A percentile compares a stretch with the other conserved stretches of the same genome.
Conservation (phyloP, 1,139 yeast species). For the Sugiyamaella paludigena region DNA sequence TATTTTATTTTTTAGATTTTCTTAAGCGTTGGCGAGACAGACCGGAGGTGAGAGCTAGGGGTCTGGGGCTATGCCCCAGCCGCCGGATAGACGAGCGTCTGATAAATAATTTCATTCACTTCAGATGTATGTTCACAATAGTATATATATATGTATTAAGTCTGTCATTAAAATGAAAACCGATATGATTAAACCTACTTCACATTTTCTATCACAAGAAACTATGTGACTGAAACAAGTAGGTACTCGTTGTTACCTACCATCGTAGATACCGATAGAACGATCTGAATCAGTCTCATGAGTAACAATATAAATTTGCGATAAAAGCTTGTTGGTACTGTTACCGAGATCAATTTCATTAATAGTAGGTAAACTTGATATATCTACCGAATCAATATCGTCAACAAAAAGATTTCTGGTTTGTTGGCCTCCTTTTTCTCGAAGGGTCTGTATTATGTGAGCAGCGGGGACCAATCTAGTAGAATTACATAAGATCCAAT, state of each 20-base stretch:
- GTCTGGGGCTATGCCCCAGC: too few relatives aligned
- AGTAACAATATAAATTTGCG: conserved; percentile 10
- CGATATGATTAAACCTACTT: too few relatives aligned
- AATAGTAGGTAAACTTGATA: conserved; percentile 7
- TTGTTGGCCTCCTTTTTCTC: background rate
- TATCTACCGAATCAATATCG: conserved; percentile 6
- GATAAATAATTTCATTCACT: too few relatives aligned
- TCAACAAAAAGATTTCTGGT: background rate
- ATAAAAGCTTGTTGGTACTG: background rate
- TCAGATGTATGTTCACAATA: too few relatives aligned
- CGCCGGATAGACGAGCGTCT: too few relatives aligned
- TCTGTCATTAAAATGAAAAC: too few relatives aligned
- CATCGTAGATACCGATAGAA: conserved; percentile 12
- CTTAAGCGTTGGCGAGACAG: too few relatives aligned
- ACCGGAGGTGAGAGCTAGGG: too few relatives aligned
- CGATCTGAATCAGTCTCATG: background rate
- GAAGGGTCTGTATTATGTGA: background rate
- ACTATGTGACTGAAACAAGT: background rate
- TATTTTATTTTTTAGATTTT: background rate
- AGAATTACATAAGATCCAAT: conserved; percentile 18
- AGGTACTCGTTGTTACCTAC: background rate
- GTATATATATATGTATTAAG: too few relatives aligned
- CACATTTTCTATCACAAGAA: background rate
- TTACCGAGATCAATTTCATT: conserved; percentile 5
- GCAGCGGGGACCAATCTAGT: conserved; percentile 9